Base-by-base conservation (phyloP, 164 flowering plant genomes). In the Liriodendron chinense region DNA sequence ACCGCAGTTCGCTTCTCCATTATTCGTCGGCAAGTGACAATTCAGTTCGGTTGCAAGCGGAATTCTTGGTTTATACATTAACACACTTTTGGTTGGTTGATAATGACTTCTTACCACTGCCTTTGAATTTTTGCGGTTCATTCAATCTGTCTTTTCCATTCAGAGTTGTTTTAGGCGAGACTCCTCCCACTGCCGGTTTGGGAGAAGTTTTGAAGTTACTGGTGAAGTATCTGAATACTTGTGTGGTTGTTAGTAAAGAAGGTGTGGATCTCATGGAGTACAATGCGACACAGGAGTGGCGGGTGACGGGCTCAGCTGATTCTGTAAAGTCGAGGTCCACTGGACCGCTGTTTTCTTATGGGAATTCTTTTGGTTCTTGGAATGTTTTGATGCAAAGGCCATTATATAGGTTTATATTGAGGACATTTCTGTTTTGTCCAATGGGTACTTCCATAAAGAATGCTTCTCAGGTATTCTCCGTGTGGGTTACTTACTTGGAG, bases 61-160 rank as follows among this genome's bases (percentile, higher is more conserved):
- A 94, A 77, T 94, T 94, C 76, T 23, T 92, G 73, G 91, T 91
- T 56, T 53, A 88, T 67, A 68, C 89, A 0, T 76, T 91, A 49
- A 75, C 85, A 50, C 85, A 91, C 65, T 94, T 86, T 81, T 94
- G 97, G 97, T 75, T 94, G 77, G 89, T 90, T 13, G 97, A 91
- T 67, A 92, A 87, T 83, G 98, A 94, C 72, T 92, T 94, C 72
- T 94, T 94, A 0, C 93, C 98, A 0, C 34, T 91, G 43, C 78
- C 92, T 1, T 79, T 82, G 59, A 83, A 72, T 74, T 65, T 83
- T 26, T 76, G 83, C 75, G 87, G 85, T 77, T 86, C 89, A 0
- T 83, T 81, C 78, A 92, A 93, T 20, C 76, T 87, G 67, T 71
- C 83, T 0, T 80, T 83, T 75, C 87, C 89, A 0, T 82, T 87